Percentiles rank a stretch among this genome's conserved stretches.
Evolutionary conservation across 768 basidiomycete genomes (phyloP).

Genomic region (Paxillus rubicundulus): DNA sequence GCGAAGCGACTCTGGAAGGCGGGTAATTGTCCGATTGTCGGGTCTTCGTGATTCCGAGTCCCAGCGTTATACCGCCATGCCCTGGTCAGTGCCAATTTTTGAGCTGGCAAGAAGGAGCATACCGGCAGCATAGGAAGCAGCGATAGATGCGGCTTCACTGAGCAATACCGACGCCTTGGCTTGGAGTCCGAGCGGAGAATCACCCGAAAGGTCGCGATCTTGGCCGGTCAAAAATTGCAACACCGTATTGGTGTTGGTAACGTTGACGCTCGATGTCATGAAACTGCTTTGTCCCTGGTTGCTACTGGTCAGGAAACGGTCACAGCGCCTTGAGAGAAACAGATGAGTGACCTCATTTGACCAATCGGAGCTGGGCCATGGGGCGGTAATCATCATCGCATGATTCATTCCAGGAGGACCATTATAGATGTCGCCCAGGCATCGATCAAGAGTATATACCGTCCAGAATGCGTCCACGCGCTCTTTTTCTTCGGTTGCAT

Average conservation of each 20-base stretch:
- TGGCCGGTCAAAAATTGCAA: conserved; percentile 17
- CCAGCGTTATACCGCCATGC: neutral
- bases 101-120: conserved; percentile 3
- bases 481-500: conserved; percentile 37
- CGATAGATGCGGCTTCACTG: conserved; percentile 31
- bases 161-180: conserved; percentile 36
- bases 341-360: conserved; percentile 12
- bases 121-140: conserved; percentile 30
- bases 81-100: neutral
- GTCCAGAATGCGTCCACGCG: conserved; percentile 40
- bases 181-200: conserved; percentile 11
- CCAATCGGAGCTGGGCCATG: conserved; percentile 37
- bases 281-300: neutral
- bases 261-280: neutral
- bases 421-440: conserved; percentile 28
- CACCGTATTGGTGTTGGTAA: conserved; percentile 3
- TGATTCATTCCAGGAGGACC: conserved; percentile 29
- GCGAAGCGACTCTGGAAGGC: conserved; percentile 44
- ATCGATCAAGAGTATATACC: conserved; percentile 34
- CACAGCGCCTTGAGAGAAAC: conserved; percentile 19
- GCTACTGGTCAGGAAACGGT: conserved; percentile 20
- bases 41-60: conserved; percentile 30
- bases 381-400: conserved; percentile 34
- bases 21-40: conserved; percentile 40
- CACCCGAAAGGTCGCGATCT: conserved; percentile 8